Evolutionary conservation across 2,329 filamentous ascomycete species (phyloP).

Genomic region (Aureobasidium lini): DNA sequence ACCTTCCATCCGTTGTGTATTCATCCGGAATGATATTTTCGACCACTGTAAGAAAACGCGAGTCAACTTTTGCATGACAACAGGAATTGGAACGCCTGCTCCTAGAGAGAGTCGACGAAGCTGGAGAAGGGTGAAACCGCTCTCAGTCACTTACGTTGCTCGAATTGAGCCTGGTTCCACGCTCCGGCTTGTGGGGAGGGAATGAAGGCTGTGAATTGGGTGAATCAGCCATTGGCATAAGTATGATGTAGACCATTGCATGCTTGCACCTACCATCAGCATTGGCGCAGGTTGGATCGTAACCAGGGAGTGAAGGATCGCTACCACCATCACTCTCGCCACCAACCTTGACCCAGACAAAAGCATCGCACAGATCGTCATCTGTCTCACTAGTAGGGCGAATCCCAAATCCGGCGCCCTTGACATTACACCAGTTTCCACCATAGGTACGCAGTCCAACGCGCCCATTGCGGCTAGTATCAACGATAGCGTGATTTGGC

Average conservation of each 20-base stretch:
- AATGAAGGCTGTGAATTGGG: background rate
- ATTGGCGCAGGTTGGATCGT: constrained; percentile 5
- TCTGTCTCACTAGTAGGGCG: constrained; percentile 56
- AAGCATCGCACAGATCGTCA: constrained; percentile 55
- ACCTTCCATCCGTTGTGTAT: background rate
- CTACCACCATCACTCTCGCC: constrained; percentile 38
- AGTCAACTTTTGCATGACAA: constrained; percentile 1
- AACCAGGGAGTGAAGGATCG: constrained; percentile 18
- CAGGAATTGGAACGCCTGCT: background rate
- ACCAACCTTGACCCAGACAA: constrained; percentile 65
- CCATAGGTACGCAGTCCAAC: constrained; percentile 4
- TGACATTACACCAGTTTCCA: constrained; percentile 13
- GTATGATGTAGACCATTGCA: constrained; percentile 4
- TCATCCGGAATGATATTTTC: constrained; percentile 4
- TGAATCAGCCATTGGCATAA: background rate
- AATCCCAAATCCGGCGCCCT: constrained; percentile 53
- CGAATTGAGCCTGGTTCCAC: constrained; percentile 6
- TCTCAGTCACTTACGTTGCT: constrained; percentile 5
- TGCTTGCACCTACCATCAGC: background rate
- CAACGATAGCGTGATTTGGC: constrained; percentile 3
- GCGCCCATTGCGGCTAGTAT: constrained; percentile 6
- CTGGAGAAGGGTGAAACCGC: constrained; percentile 1
- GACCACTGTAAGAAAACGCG: background rate
- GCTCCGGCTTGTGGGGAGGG: background rate
- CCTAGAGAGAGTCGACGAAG: background rate